Base-by-base conservation (phyloP, 2,329 filamentous ascomycete genomes). In the Dactylella cylindrospora region DNA sequence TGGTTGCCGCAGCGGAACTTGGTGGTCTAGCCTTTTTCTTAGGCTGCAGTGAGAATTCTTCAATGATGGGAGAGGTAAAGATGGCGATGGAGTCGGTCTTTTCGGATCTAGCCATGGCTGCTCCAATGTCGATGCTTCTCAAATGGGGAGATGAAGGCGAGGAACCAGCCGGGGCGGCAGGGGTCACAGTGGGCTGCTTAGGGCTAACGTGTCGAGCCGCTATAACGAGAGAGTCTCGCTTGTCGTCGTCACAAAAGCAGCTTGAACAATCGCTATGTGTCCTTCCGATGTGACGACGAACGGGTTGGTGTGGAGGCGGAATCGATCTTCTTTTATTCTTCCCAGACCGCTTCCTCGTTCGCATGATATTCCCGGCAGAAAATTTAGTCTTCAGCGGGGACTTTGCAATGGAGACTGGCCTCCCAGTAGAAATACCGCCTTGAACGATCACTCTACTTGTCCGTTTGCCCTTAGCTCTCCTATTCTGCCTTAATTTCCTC, bases 241-340 rank as follows among this genome's bases (percentile, higher is more conserved):
- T 61, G 17, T 49, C 53, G 19, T 61, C 55, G 22, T 61, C 55
- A 12, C 55, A 47, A 28, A 61, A 61, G 25, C 55, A 61, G 38
- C 47, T 61, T n/a, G 55, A 61, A 13, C 55, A 61, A 36, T 61
- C 55, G 36, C 55, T 61, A 8, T 49, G 47, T 4, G 55, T 46
- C 29, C 53, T 61, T 17, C 47, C 55, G 17, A 61, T 61, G 17
- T 61, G 55, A 25, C 55, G 55, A 12, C 55, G 55, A 23, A 61
- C 47, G 23, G 43, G 32, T 23, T 46, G 35, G 9, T 26, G 29
- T n/a, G 47, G 47, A 22, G 47, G 47, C 8, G 40, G 55, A 20
- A 61, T 53, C 6, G 55, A 61, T 8, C 55, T 33, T 33, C 55
- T 53, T 36, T 57, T 57, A 13, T 61, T 61, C 15, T 7, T 39